These are phyloP conservation scores for Quaeritorhiza haematococci DNA, from an alignment of 371 early-diverging fungal genomes.

Conservation along the genomic window DNA sequence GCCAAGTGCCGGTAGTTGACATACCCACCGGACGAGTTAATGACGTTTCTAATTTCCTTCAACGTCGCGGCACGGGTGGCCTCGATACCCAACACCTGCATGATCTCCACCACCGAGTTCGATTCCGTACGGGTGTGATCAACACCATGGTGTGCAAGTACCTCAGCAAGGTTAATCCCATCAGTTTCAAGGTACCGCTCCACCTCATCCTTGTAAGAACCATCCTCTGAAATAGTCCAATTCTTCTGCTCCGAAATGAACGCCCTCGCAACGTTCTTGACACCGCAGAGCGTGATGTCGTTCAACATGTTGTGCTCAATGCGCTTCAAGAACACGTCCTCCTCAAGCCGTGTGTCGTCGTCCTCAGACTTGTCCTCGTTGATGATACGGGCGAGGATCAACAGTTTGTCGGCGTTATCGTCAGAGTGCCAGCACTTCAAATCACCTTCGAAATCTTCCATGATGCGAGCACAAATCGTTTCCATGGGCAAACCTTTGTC, in stretches of 20 bases:
- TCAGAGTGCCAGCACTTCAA: constrained; percentile 83
- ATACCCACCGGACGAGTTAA: constrained; percentile 97
- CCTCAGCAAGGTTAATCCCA: constrained; percentile 89
- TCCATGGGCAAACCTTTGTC: constrained; percentile 88
- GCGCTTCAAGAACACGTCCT: constrained; percentile 85
- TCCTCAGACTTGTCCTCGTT: constrained; percentile 56
- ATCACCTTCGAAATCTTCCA: constrained; percentile 66
- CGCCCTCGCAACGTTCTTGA: constrained; percentile 83
- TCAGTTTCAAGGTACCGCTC: constrained; percentile 96
- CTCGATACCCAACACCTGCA: constrained; percentile 96
- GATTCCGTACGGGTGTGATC: constrained; percentile 79
- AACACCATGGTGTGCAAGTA: constrained; percentile 81
- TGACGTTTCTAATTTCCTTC: constrained; percentile 92
- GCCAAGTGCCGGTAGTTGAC: constrained; percentile 98
- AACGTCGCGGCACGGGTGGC: constrained; percentile 91
- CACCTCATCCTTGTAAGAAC: constrained; percentile 55
- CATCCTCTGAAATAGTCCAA: constrained; percentile 43
- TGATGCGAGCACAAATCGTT: constrained; percentile 60
- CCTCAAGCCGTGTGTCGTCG: constrained; percentile 51
- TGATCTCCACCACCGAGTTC: constrained; percentile 92
- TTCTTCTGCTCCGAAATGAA: constrained; percentile 82
- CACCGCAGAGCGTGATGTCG: constrained; percentile 86
- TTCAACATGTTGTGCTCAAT: constrained; percentile 82
- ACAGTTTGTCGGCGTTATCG: constrained; percentile 85
- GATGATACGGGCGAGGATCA: constrained; percentile 89